These are phyloP conservation scores for Cyamopsis tetragonoloba DNA, from an alignment of 306 rosid genomes.

Conservation along the genomic window DNA sequence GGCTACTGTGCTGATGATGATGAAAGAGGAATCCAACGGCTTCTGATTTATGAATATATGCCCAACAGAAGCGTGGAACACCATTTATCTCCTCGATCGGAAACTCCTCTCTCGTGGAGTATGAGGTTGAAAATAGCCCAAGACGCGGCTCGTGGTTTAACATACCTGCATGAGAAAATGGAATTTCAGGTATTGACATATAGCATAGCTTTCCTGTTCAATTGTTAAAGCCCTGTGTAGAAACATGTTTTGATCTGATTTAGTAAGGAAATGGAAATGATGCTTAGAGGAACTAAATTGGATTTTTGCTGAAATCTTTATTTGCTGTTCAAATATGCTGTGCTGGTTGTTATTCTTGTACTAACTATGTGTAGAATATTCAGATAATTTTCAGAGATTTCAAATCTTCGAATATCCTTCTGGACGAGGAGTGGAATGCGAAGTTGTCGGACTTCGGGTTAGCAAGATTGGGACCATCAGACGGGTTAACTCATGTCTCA, in stretches of 20 bases:
- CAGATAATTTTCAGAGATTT: conserved; percentile 98
- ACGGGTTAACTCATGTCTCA: conserved; percentile 92
- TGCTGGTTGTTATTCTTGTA: conserved; percentile 24
- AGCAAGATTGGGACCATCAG: conserved; percentile 94
- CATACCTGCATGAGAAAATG: conserved; percentile 87
- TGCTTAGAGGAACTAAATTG: conserved; percentile 3
- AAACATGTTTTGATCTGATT: conserved; percentile 12
- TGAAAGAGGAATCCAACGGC: conserved; percentile 97
- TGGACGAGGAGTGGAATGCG: conserved; percentile 95
- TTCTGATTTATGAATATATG: conserved; percentile 82
- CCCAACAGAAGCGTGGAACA: conserved; percentile 78
- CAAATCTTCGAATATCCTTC: conserved; percentile 90
- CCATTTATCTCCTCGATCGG: conserved; percentile 65
- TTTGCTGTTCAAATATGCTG: background rate
- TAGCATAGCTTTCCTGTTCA: background rate
- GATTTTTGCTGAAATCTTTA: background rate
- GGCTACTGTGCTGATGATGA: conserved; percentile 98
- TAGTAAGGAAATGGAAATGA: conserved; percentile 7
- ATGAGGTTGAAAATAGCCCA: conserved; percentile 82
- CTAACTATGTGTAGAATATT: conserved; percentile 18
- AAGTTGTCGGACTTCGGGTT: conserved; percentile 93
- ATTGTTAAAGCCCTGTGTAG: background rate
- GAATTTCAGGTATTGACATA: conserved; percentile 80
- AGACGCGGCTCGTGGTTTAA: conserved; percentile 90
- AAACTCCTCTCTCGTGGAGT: conserved; percentile 68